Percentiles rank a stretch among this genome's conserved stretches.
Conservation (phyloP, 768 basidiomycete genomes). For the Tylopilus sp. region DNA sequence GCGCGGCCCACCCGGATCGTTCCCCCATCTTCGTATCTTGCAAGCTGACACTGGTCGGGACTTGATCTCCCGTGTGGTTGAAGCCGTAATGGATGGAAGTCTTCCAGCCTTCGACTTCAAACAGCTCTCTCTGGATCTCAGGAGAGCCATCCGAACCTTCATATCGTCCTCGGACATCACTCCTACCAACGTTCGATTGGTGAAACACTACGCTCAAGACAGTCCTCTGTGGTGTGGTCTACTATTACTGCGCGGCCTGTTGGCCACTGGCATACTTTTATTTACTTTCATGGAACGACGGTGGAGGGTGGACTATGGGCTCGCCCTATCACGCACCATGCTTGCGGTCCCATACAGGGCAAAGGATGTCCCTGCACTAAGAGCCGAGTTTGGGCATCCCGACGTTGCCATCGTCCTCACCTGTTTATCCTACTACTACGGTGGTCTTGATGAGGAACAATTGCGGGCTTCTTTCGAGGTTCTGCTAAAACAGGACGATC, state of each 20-base stretch:
- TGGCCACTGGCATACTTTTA: not conserved
- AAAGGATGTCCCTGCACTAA: not conserved
- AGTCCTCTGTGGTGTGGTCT: not conserved
- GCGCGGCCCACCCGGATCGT: not conserved
- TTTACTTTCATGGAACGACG: not conserved
- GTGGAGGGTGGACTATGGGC: not conserved
- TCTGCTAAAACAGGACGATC: not conserved
- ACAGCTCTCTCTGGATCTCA: not conserved
- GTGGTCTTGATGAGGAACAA: not conserved
- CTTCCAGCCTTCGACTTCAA: slow-evolving; percentile 17
- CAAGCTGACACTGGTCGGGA: slow-evolving; percentile 7
- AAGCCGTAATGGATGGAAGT: slow-evolving; percentile 10
- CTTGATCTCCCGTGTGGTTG: slow-evolving; percentile 6
- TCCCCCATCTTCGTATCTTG: slow-evolving; percentile 8
- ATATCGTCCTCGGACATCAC: slow-evolving; percentile 13
- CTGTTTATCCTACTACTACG: not conserved
- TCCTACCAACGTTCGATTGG: not conserved
- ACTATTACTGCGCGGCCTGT: not conserved
- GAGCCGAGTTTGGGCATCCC: not conserved
- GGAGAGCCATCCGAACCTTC: slow-evolving; percentile 16
- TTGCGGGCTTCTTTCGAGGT: not conserved
- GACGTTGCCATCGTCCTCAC: not conserved
- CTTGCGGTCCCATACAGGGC: not conserved
- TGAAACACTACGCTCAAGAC: not conserved
- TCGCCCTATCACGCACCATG: not conserved